Evolutionary conservation across 306 rosid genomes (phyloP).

Genomic region (Hylodesmum podocarpum): DNA sequence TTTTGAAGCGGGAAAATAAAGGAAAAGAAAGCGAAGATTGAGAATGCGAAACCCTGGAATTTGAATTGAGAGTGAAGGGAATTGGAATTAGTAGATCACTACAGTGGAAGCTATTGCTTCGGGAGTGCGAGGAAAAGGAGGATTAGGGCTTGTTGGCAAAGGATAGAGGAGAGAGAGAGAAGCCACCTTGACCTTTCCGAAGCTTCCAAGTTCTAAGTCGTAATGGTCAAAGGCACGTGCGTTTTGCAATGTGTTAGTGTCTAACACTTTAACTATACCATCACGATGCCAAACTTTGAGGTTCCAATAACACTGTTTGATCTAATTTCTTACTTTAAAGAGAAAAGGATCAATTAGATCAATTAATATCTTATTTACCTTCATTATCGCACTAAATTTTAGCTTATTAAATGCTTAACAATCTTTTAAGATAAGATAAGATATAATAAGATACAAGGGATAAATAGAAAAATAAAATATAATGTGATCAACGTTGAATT

Average conservation of each 20-base stretch:
- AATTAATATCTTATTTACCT: too few species aligned
- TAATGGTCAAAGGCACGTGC: slow-evolving; percentile 61
- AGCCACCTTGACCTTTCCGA: slow-evolving; percentile 37
- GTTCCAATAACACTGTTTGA: too few species aligned
- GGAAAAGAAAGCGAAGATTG: not conserved
- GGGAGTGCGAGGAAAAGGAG: not conserved
- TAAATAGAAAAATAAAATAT: too few species aligned
- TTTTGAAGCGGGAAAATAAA: not conserved
- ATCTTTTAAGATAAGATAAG: too few species aligned
- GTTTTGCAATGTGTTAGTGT: not conserved
- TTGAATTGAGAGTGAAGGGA: slow-evolving; percentile 15
- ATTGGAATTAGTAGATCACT: slow-evolving; percentile 26
- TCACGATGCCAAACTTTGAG: not conserved
- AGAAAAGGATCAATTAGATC: too few species aligned
- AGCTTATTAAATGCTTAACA: too few species aligned
- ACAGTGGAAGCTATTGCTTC: not conserved
- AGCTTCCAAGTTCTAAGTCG: slow-evolving; percentile 47
- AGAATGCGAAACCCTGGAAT: slow-evolving; percentile 36
- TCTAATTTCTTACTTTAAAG: too few species aligned
- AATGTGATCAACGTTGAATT: too few species aligned
- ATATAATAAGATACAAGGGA: too few species aligned
- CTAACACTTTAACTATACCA: not conserved
- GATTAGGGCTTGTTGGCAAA: slow-evolving; percentile 44
- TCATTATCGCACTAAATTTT: too few species aligned
- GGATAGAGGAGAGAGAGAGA: slow-evolving; percentile 12